Evolutionary conservation across 140 eudicot genomes (phyloP).

Genomic region (Ambrosia hybrid): DNA sequence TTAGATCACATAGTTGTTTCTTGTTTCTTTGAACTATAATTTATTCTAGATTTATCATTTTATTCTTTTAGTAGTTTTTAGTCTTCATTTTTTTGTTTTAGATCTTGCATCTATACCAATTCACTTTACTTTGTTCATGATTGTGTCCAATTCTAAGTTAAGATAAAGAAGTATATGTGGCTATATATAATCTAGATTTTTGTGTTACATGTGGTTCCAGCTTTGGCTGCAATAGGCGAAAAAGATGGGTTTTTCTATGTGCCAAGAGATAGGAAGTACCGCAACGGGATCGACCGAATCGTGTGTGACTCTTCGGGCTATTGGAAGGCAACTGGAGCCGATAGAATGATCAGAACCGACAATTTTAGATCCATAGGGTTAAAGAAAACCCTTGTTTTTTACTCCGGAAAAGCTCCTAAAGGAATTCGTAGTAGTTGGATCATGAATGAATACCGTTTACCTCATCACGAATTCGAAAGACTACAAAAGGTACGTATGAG

Average conservation of each 20-base stretch:
- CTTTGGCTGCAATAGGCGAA: conserved; percentile 93
- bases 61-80: neutral
- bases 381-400: conserved; percentile 93
- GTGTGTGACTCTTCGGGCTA: conserved; percentile 94
- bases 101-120: neutral
- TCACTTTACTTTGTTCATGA: conserved; percentile 4
- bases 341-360: conserved; percentile 82
- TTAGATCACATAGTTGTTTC: neutral
- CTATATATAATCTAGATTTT: neutral
- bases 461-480: conserved; percentile 83
- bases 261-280: conserved; percentile 88
- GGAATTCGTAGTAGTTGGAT: conserved; percentile 96
- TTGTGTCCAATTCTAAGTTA: neutral
- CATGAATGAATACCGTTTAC: conserved; percentile 95
- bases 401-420: conserved; percentile 94
- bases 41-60: neutral
- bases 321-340: conserved; percentile 99
- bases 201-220: conserved; percentile 31
- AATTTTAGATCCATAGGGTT: conserved; percentile 67
- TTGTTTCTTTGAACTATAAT: neutral
- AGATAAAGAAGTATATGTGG: neutral
- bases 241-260: conserved; percentile 97
- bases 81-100: neutral
- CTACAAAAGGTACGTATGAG: conserved; percentile 67
- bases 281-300: conserved; percentile 98